Base-by-base conservation (phyloP, 495 filamentous ascomycete species). In the Amniculicola lignicola region DNA sequence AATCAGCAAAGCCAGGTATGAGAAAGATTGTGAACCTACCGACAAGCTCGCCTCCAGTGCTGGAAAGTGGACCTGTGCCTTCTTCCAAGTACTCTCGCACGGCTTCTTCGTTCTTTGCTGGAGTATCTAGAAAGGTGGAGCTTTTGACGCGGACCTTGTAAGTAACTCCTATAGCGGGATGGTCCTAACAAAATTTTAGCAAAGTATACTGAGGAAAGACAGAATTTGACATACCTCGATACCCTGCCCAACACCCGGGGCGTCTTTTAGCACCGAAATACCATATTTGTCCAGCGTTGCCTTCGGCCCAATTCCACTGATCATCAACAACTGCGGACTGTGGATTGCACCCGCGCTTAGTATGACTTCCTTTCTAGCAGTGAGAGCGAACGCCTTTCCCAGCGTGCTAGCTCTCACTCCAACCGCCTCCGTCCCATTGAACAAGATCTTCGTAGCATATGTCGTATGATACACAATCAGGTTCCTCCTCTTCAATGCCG, bases 271-370 rank as follows among this genome's bases (percentile, higher is more conserved):
- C 18, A 77, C 65, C 4, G 68, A 67, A 28, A 82, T 77, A 11
- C 63, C 61, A 25, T 67, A 63, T 37, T 61, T 19, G 22, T 73
- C 40, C 0, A 81, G 61, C 6, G 67, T 67, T 0, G 52, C 58
- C 21, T 54, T 59, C 0, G 72, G 76, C 0, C 79, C 79, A 38
- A 80, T 66, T 0, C 77, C 77, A n/a, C 77, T 80, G n/a, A 79
- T 67, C 64, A 79, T 75, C 14, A 81, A 65, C 4, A 81, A 60
- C 42, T 80, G 63, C 73, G 67, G 69, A 75, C 19, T 69, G 46
- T 74, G 67, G 38, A 80, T 68, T 3, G 51, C 37, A 6, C 51
- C 51, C 27, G 51, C 51, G 22, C 11, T 19, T 4, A 46, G 5
- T 4, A 56, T 56, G 6, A 56, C 43, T 28, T 56, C 52, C 16